Evolutionary conservation across 176 grass and related monocot species (phyloP), one percentile per base, ranked within the genome.

Genomic region (Saccharum spontaneum): DNA sequence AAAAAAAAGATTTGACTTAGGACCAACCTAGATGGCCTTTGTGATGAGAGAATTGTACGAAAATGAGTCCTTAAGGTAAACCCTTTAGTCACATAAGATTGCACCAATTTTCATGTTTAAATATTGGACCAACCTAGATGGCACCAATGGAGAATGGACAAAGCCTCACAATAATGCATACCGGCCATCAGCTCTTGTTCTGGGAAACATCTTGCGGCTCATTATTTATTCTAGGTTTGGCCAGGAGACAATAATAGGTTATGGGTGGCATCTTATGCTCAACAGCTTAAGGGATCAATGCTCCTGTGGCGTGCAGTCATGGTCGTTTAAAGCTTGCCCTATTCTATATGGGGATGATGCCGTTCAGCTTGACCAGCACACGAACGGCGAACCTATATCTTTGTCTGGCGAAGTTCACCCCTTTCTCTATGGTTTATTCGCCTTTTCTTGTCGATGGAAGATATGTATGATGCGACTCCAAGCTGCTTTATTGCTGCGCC

Each of bases 261-360:
- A 69, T 30, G 60, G 79, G 62, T 24, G 30, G 86, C 67, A 84
- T 88, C 87, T 67, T 75, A 79, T 88, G 23, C 87, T 34, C 31
- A 60, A n/a, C 16, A 73, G 33, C 57, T 67, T 77, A 22, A 84
- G 26, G 62, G 82, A 75, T 78, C 74, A 59, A 52, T 45, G 10
- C 68, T 78, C 64, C 48, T 16, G 48, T 31, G 37, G 65, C 14
- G 3, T 48, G 52, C 70, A 48, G 33, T 48, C 52, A 83, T 83
- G 37, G 45, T 17, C 72, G 30, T 18, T 20, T 14, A 82, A 82
- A 57, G 36, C n/a, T 45, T 1, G n/a, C 37, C 7, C 68, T 82
- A 43, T 59, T 62, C 48, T 85, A 43, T 43, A 18, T 3, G 13
- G 64, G 6, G 46, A 52, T 30, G 69, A 10, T 41, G 36, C 75